phyloP scores from a whole-genome alignment of 2,329 filamentous ascomycete species.

The Pseudocercospora vitis region DNA sequence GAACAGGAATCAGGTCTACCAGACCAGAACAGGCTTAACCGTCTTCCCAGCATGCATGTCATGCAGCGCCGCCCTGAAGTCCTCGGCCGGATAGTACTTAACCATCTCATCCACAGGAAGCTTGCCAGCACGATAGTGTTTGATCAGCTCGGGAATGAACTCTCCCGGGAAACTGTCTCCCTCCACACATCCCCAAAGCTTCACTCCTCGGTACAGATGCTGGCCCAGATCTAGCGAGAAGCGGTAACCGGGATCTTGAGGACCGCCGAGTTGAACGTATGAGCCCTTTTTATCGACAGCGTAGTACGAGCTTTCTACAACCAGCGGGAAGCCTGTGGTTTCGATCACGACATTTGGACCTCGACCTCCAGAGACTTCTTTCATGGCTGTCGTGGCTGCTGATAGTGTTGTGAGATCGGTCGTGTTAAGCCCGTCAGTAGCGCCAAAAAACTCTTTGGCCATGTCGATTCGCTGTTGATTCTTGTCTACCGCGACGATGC shows the following conservation, averaged over 20 bases:
- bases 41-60: slow-evolving; percentile 41
- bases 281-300: slow-evolving; percentile 39
- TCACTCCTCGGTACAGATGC: slow-evolving; percentile 47
- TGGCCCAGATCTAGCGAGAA: slow-evolving; percentile 42
- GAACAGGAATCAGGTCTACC: slow-evolving; percentile 26
- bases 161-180: slow-evolving; percentile 43
- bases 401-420: slow-evolving; percentile 30
- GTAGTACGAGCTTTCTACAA: slow-evolving; percentile 24
- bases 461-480: slow-evolving; percentile 38
- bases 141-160: slow-evolving; percentile 47
- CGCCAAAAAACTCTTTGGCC: slow-evolving; percentile 40
- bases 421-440: slow-evolving; percentile 43
- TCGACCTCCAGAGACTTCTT: slow-evolving; percentile 32
- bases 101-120: slow-evolving; percentile 47
- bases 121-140: slow-evolving; percentile 46
- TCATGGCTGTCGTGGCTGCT: slow-evolving; percentile 38
- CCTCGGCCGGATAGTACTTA: slow-evolving; percentile 43
- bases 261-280: slow-evolving; percentile 50
- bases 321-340: slow-evolving; percentile 24
- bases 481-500: slow-evolving; percentile 43
- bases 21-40: slow-evolving; percentile 43
- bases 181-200: slow-evolving; percentile 48
- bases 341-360: slow-evolving; percentile 50
- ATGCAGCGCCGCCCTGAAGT: slow-evolving; percentile 40
- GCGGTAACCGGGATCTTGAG: slow-evolving; percentile 39